phyloP scores from a whole-genome alignment of 2,329 filamentous ascomycete species.

The Daldinia sp. region DNA sequence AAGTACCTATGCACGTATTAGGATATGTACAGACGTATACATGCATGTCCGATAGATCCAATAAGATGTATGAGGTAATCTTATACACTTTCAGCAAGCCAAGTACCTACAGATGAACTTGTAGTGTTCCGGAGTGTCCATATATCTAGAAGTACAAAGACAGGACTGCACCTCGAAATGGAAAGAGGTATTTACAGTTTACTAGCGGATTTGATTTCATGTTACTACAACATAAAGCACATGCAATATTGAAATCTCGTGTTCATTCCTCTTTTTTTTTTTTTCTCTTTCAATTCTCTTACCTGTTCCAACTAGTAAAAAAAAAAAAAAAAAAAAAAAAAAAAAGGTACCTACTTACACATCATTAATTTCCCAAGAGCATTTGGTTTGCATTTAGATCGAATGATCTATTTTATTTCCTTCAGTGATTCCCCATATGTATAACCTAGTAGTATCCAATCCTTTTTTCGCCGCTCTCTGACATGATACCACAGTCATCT shows the following conservation, averaged over 20 bases:
- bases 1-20: not conserved
- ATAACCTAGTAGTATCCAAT: not conserved
- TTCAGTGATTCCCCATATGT: not conserved
- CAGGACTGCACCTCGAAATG: not conserved
- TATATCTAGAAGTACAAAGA: too few species aligned
- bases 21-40: not conserved
- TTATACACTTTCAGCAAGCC: not conserved
- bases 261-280: not conserved
- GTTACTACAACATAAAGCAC: not conserved
- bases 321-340: not conserved
- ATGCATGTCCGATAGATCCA: not conserved
- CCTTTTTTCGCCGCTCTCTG: not conserved
- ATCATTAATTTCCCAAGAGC: not conserved
- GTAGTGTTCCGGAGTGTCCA: too few species aligned
- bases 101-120: not conserved
- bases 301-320: not conserved
- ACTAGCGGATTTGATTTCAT: not conserved
- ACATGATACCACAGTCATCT: slow-evolving; percentile 22
- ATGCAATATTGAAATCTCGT: not conserved
- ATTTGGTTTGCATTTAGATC: not conserved
- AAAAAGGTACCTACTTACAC: not conserved
- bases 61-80: slow-evolving; percentile 7
- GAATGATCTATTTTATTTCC: slow-evolving; percentile 14
- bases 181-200: slow-evolving; percentile 10
- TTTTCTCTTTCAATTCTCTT: not conserved